Evolutionary conservation across 768 basidiomycete species (phyloP), one percentile per base, ranked within the genome.

Genomic region (Mycena filopes): DNA sequence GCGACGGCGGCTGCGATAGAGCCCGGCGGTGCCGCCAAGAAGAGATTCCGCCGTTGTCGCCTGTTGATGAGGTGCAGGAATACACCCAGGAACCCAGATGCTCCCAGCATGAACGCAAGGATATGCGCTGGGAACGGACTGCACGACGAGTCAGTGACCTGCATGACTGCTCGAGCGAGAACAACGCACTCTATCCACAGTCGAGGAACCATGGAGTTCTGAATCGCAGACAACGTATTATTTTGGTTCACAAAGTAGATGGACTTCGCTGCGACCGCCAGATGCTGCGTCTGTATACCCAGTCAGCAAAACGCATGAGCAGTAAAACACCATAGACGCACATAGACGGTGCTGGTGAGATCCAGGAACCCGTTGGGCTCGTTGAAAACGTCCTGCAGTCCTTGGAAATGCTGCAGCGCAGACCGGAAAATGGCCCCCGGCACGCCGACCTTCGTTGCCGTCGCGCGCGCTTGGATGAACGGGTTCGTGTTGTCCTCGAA

Each of bases 111-210:
- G 11, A 78, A 38, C 21, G 88, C 79, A 21, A 92, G 85, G 20
- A 76, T 4, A 59, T 88, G 84, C 0, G 82, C 82, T 1, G 88
- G 80, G n/a, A 89, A 69, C 0, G 84, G 76, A 51, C 90, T 92
- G 66, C 20, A 43, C 21, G 60, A 18, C 47, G 28, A 15, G 33
- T 50, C n/a, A 31, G 57, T 46, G 3, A 31, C 42, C 42, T 33
- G 31, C 31, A 55, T 21, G 21, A 11, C 38, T 4, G 16, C 45
- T 18, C 55, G 20, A 42, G n/a, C 11, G 38, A 58, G 36, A 26
- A n/a, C 20, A n/a, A 79, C 88, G 50, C 71, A 91, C 90, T 90
- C 85, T 38, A 92, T 77, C 67, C 80, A 82, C 50, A 92, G 75
- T 26, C 89, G 81, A 23, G 85, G 82, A 18, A 80, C 70, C 13